Evolutionary conservation across 305 asterid genomes (phyloP).

Genomic region (Fraxinus xanthoxyloides): DNA sequence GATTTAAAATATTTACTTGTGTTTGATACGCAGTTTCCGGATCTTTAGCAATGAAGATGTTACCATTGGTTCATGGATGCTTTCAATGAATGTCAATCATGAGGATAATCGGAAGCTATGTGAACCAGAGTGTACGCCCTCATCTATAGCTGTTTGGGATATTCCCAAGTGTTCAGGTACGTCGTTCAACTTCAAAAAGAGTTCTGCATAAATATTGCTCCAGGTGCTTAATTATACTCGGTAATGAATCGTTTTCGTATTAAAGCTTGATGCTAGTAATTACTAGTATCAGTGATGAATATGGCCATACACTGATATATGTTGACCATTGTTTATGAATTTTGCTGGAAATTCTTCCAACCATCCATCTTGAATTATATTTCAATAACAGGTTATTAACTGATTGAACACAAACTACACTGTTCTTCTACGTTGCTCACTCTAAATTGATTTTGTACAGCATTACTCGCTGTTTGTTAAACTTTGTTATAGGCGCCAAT

Average conservation of each 20-base stretch:
- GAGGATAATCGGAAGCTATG: constrained; percentile 73
- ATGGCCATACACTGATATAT: neutral
- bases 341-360: neutral
- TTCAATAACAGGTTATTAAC: neutral
- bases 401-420: neutral
- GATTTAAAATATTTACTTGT: neutral
- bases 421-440: neutral
- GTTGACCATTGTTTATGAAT: neutral
- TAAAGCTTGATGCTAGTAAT: constrained; percentile 1
- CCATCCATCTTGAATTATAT: neutral
- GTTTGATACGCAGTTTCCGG: constrained; percentile 63
- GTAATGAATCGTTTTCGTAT: neutral
- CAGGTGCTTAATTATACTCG: neutral
- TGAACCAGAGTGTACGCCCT: constrained; percentile 57
- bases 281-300: neutral
- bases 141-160: constrained; percentile 95
- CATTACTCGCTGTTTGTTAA: neutral
- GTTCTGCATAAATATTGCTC: neutral
- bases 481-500: neutral
- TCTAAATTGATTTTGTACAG: neutral
- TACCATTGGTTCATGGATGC: constrained; percentile 99
- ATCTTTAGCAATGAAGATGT: constrained; percentile 99
- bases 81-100: constrained; percentile 91
- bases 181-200: neutral
- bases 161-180: constrained; percentile 95